Evolutionary conservation across 2,329 filamentous ascomycete genomes (phyloP).

Genomic region (Colletotrichum kahawae): DNA sequence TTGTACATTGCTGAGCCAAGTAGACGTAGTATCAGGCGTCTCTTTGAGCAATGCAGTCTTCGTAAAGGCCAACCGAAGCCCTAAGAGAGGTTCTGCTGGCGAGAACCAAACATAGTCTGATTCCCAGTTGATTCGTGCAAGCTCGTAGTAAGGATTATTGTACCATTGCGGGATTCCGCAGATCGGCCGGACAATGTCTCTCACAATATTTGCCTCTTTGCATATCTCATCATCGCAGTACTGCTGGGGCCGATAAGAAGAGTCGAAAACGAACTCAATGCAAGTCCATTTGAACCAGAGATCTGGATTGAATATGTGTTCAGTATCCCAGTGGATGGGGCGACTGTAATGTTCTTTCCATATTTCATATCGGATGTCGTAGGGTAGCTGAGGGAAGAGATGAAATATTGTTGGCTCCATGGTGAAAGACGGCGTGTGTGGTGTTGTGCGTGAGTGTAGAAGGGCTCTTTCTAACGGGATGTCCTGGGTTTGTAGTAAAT

Average conservation of each 20-base stretch:
- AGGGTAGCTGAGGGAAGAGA: background rate
- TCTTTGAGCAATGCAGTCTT: background rate
- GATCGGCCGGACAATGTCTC: background rate
- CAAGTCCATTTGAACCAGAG: no score
- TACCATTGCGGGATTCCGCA: rapidly evolving
- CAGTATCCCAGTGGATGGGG: background rate
- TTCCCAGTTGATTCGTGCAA: background rate
- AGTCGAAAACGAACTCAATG: no score
- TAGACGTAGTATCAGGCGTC: background rate
- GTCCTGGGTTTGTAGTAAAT: background rate
- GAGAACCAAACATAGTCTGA: background rate
- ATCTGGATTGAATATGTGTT: no score
- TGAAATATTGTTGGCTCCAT: background rate
- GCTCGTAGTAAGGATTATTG: background rate
- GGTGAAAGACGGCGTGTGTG: background rate
- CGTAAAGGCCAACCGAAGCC: no score
- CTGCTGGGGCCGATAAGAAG: background rate
- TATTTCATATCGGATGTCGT: background rate
- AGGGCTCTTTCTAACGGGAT: background rate
- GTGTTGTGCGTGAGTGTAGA: background rate
- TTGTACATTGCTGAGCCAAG: background rate
- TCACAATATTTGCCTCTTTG: background rate
- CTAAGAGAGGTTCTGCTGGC: background rate
- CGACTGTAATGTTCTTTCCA: background rate
- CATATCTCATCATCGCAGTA: background rate